phyloP scores from a whole-genome alignment of 2,329 filamentous ascomycete genomes.

The Cryphonectria naterciae region DNA sequence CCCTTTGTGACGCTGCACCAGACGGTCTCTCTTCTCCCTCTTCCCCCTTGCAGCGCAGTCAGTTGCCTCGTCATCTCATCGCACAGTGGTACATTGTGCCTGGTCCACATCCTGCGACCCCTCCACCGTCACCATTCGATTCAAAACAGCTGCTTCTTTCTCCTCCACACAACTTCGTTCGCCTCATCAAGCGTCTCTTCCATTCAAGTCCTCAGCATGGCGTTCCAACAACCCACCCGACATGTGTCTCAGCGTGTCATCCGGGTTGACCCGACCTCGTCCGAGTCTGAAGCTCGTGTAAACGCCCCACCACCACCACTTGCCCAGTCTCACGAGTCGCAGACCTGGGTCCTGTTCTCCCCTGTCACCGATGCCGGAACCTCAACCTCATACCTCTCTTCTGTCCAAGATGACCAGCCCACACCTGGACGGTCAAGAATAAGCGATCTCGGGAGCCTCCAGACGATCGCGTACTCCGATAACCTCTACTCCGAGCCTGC shows the following conservation, averaged over 20 bases:
- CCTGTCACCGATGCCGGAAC: conserved; percentile 65
- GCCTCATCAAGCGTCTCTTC: background rate
- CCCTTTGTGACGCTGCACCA: conserved; percentile 7
- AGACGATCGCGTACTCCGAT: conserved; percentile 67
- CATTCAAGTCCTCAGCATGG: conserved; percentile 46
- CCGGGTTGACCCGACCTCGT: conserved; percentile 44
- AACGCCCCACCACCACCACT: conserved; percentile 35
- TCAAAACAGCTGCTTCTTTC: conserved; percentile 2
- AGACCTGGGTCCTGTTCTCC: conserved; percentile 97
- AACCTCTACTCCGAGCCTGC: conserved; percentile 27
- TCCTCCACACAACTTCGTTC: background rate
- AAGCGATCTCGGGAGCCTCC: conserved; percentile 81
- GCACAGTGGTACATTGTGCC: conserved; percentile 16
- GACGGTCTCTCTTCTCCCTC: background rate
- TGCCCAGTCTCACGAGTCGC: conserved; percentile 63
- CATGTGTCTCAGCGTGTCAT: conserved; percentile 55
- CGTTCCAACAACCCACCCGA: conserved; percentile 64
- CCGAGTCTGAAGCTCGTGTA: conserved; percentile 41
- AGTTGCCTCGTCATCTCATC: conserved; percentile 1
- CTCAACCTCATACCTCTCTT: conserved; percentile 70
- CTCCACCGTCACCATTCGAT: conserved; percentile 12
- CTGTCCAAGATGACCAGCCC: conserved; percentile 67
- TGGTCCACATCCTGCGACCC: conserved; percentile 19
- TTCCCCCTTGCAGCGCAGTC: background rate
- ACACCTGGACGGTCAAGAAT: conserved; percentile 71